A percentile compares a stretch with the other conserved stretches of the same genome.
phyloP scores from a whole-genome alignment of 495 filamentous ascomycete species.

The Alectoria sarmentosa region DNA sequence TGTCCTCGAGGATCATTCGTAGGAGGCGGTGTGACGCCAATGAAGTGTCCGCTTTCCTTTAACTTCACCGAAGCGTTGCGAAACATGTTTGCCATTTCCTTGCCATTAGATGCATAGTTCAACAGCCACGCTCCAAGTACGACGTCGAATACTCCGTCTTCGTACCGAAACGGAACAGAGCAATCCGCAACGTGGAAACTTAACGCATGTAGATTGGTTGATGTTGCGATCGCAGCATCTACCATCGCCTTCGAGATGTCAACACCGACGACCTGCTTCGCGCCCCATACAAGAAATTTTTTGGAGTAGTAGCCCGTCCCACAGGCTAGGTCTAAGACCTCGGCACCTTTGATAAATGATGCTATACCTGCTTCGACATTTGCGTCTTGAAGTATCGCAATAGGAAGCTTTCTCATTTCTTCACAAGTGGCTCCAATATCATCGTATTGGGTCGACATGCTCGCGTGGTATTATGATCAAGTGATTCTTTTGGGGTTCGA shows the following conservation, averaged over 20 bases:
- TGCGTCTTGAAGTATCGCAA: slow-evolving; percentile 10
- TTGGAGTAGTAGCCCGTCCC: slow-evolving; percentile 25
- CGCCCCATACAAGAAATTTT: slow-evolving; percentile 22
- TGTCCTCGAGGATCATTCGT: neutral
- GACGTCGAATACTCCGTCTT: slow-evolving; percentile 31
- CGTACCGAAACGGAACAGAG: slow-evolving; percentile 10
- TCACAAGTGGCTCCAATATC: slow-evolving; percentile 8
- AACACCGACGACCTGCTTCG: slow-evolving; percentile 27
- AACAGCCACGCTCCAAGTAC: slow-evolving; percentile 35
- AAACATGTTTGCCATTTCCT: slow-evolving; percentile 31
- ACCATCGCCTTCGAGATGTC: slow-evolving; percentile 31
- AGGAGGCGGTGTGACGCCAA: slow-evolving; percentile 26
- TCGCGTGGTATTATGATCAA: neutral
- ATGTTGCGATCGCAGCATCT: slow-evolving; percentile 2
- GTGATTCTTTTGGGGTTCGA: neutral
- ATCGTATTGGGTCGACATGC: neutral
- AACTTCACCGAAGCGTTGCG: slow-evolving; percentile 31
- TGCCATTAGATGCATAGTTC: slow-evolving; percentile 31
- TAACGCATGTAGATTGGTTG: neutral
- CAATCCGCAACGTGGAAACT: slow-evolving; percentile 24
- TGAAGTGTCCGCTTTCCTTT: slow-evolving; percentile 27
- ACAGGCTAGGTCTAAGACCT: slow-evolving; percentile 28
- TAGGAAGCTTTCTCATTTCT: slow-evolving; percentile 11
- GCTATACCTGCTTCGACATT: slow-evolving; percentile 19
- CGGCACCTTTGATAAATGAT: slow-evolving; percentile 17